Evolutionary conservation across 2,329 filamentous ascomycete genomes (phyloP), one percentile per base, ranked within the genome.

Genomic region (Talaromyces sp.): DNA sequence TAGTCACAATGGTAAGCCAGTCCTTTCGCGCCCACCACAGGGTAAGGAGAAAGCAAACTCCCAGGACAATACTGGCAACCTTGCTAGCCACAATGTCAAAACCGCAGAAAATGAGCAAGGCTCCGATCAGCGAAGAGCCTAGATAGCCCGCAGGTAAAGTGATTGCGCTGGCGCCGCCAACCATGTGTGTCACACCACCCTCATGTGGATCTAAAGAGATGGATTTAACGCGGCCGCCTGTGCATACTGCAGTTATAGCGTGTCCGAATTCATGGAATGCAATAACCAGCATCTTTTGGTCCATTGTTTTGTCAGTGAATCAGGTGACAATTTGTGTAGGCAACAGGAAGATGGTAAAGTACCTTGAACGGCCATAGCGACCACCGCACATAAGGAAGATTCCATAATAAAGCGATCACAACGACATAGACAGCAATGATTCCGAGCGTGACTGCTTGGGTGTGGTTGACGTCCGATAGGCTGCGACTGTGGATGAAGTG

Each of bases 61-160:
- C 90, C 4, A 93, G 78, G 0, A 87, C 85, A 58, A 93, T 84
- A 68, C 87, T 91, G 19, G 88, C 89, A n/a, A 93, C 74, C 73
- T 93, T 93, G 78, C 85, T 89, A 3, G 90, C 90, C 58, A 91
- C 88, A 64, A 92, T 92, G 74, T 93, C 83, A 75, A 93, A 93
- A 25, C 90, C 90, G 71, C 88, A 90, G 69, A 93, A 92, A 55
- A 88, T 92, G 63, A 93, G 81, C 59, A 93, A 77, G 4, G 88
- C 89, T 27, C 90, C 90, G 70, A 93, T 90, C 57, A 93, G 78
- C 10, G 86, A 89, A 0, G 88, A 91, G 11, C 90, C 90, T 7
- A 93, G 78, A 73, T 93, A 93, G 22, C 90, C 90, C 0, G 90
- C 89, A 0, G 90, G 90, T 0, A 93, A 79, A 0, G 89, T 92